Evolutionary conservation across 495 filamentous ascomycete species (phyloP), one percentile per base, ranked within the genome.

Genomic region (Lichenothelia convexa): DNA sequence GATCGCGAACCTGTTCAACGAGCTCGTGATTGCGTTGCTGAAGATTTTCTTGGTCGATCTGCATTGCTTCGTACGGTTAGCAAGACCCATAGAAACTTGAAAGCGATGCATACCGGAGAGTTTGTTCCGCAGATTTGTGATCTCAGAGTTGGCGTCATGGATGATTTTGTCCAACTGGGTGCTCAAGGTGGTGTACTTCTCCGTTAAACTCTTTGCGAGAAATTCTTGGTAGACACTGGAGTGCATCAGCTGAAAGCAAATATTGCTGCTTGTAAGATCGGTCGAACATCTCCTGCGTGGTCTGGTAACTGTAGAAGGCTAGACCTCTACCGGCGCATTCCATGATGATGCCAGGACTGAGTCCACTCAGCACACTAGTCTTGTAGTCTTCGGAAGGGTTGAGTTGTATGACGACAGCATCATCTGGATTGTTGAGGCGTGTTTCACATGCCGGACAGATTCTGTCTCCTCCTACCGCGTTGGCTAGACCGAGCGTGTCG

Each of bases 311-410:
- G 79, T 83, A 97, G 49, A 94, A 94, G 12, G 66, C 71, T 37
- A 94, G 54, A 3, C 77, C 89, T 38, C 82, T 68, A 9, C 78
- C 78, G 34, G 86, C 79, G 46, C 83, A 92, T 49, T 94, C 89
- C 68, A 93, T 85, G 36, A 97, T 80, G 8, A 75, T 69, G 26
- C 68, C 77, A 2, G 89, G 89, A 37, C 70, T 80, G 4, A 93
- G 57, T 0, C 89, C 89, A 52, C 80, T 82, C 11, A 97, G 60
- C 7, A 89, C 75, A 41, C 81, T 83, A 0, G 83, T 87, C 50
- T 93, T 93, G 64, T 92, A 94, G 42, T 93, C 89, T 51, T 94
- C 87, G 0, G 78, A 74, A 0, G 86, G 87, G 39, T 80, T 82
- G 21, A 97, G 64, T 32, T 75, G 66, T 1, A 78, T 74, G 15